These are phyloP conservation scores for Luffa acutangula DNA, from an alignment of 306 rosid species.

Conservation along the genomic window DNA sequence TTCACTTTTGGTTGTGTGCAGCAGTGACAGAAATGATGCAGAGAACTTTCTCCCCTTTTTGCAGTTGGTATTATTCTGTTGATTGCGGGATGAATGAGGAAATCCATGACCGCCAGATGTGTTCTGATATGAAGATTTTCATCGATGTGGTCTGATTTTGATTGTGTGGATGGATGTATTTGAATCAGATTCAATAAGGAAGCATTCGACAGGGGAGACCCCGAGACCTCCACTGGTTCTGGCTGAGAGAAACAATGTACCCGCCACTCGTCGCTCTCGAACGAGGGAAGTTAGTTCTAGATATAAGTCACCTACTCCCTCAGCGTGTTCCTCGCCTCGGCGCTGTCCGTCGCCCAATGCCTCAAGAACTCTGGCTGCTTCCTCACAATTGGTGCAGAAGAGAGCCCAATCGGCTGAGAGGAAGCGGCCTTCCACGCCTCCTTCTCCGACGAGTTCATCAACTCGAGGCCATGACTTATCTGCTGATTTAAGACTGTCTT, in stretches of 20 bases:
- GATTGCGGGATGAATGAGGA: constrained; percentile 30
- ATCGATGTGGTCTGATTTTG: constrained; percentile 80
- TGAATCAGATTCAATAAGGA: constrained; percentile 57
- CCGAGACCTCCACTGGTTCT: constrained; percentile 56
- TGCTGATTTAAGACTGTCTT: constrained; percentile 30
- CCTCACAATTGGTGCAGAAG: constrained; percentile 51
- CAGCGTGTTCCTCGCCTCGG: constrained; percentile 32
- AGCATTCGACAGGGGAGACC: constrained; percentile 39
- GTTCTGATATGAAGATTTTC: constrained; percentile 27
- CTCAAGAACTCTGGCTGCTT: constrained; percentile 40
- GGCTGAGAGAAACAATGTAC: constrained; percentile 71
- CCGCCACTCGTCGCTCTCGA: constrained; percentile 27
- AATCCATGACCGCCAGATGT: constrained; percentile 31
- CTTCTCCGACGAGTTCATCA: constrained; percentile 61
- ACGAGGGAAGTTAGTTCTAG: constrained; percentile 68
- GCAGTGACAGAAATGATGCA: constrained; percentile 64
- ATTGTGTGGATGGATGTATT: constrained; percentile 81
- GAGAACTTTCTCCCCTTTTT: constrained; percentile 41
- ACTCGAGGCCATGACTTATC: constrained; percentile 54
- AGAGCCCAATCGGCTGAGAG: constrained; percentile 72
- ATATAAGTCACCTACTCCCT: constrained; percentile 67
- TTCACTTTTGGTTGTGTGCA: constrained; percentile 36
- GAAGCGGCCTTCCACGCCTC: constrained; percentile 84
- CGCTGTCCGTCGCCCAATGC: constrained; percentile 62
- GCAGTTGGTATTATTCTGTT: constrained; percentile 33